phyloP scores from a whole-genome alignment of 2,329 filamentous ascomycete species.

The Trichoderma sp. region DNA sequence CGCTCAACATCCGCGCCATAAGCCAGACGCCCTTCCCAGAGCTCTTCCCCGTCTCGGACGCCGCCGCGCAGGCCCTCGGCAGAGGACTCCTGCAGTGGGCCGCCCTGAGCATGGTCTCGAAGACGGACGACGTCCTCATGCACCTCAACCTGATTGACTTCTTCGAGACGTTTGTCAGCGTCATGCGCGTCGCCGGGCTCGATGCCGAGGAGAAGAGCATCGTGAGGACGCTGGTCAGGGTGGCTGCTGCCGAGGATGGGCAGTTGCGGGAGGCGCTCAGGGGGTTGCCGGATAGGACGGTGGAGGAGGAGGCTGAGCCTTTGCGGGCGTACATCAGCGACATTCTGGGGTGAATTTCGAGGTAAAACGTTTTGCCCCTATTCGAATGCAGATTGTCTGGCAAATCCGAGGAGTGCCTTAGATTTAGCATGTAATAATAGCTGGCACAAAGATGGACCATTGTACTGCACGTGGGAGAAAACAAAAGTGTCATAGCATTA shows the following conservation, averaged over 20 bases:
- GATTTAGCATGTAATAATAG: slow-evolving; percentile 41
- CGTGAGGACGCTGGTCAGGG: slow-evolving; percentile 45
- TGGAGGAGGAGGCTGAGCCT: slow-evolving; percentile 54
- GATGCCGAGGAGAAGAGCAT: slow-evolving; percentile 42
- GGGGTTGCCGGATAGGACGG: slow-evolving; percentile 51
- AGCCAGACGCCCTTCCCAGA: slow-evolving; percentile 43
- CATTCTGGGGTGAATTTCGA: slow-evolving; percentile 39
- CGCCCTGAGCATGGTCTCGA: slow-evolving; percentile 55
- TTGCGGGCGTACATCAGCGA: slow-evolving; percentile 50
- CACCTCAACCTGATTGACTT: slow-evolving; percentile 56
- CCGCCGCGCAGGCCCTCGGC: slow-evolving; percentile 33
- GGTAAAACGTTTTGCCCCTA: not conserved
- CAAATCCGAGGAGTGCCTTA: not conserved
- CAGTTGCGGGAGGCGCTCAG: slow-evolving; percentile 45
- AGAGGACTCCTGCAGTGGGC: slow-evolving; percentile 55
- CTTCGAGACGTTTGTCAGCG: slow-evolving; percentile 53
- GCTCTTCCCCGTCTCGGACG: slow-evolving; percentile 36
- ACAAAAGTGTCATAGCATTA: slow-evolving; percentile 17
- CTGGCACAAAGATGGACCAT: not conserved
- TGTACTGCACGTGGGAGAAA: not conserved
- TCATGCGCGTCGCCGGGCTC: slow-evolving; percentile 49
- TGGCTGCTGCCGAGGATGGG: slow-evolving; percentile 46
- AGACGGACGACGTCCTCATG: slow-evolving; percentile 55
- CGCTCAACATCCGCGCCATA: slow-evolving; percentile 49
- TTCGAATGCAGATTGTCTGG: not conserved